Base-by-base conservation (phyloP, 139 green algal genomes). In the Eudorina sp. region DNA sequence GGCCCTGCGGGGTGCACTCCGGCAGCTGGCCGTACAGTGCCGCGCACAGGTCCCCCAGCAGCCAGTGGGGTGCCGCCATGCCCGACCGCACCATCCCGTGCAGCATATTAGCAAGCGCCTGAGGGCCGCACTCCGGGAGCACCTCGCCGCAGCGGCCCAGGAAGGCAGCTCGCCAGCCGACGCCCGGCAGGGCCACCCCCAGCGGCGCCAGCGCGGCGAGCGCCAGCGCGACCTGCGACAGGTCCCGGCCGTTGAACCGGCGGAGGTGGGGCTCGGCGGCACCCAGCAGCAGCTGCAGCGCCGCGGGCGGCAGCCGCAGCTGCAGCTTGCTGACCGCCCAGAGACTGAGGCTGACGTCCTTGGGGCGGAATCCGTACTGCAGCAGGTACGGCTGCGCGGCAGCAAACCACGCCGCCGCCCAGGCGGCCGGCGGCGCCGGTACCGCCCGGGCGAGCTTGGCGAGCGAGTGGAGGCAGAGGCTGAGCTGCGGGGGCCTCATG, bases 261-360 rank as follows among this genome's bases (percentile, higher is more conserved):
- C 25, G 13, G 45, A 87, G n/a, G n/a, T 79, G 64, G 11, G 81
- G 81, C 64, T 79, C 81, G 21, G 64, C 62, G 21, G 81, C 81
- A n/a, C 31, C 62, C 31, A 87, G 81, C 81, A 87, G 81, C 64
- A 78, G 41, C 81, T 87, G 81, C 62, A 87, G 18, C 40, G 62
- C 62, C 23, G 81, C 81, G 5, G 46, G 81, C 81, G 81, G 81
- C 62, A 78, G 66, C 45, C 21, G n/a, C 62, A 78, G 34, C 46
- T 78, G 64, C 81, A 87, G 62, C 7, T 31, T 31, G 45, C 45
- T 53, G 2, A 78, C 3, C 2, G 81, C 81, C 81, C 81, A 87
- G 16, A 87, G 62, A 43, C 81, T 79, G 31, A 78, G 45, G 13
- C 21, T 53, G 38, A 87, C 2, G 60, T 87, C 81, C 34, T 68